Evolutionary conservation across 2,329 filamentous ascomycete species (phyloP).

Genomic region (Aspergillus sp.): DNA sequence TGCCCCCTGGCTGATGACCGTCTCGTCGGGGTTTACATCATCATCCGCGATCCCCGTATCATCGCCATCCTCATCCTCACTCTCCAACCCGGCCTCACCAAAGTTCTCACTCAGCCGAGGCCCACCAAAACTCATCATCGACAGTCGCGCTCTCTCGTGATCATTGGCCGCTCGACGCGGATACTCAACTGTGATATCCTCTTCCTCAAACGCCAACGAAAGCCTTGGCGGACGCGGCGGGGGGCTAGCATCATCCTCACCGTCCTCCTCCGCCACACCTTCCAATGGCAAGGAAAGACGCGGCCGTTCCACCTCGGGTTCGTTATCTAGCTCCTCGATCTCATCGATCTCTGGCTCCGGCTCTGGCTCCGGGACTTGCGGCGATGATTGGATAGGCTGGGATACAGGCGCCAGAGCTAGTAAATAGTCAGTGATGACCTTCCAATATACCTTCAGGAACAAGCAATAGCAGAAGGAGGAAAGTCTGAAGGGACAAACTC

Average conservation of each 20-base stretch:
- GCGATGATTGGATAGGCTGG: slow-evolving; percentile 48
- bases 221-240: slow-evolving; percentile 39
- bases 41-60: slow-evolving; percentile 36
- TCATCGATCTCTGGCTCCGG: slow-evolving; percentile 27
- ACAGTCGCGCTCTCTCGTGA: slow-evolving; percentile 38
- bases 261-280: slow-evolving; percentile 42
- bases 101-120: slow-evolving; percentile 52
- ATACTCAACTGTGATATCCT: slow-evolving; percentile 46
- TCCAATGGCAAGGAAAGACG: slow-evolving; percentile 48
- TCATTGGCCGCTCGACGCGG: slow-evolving; percentile 42
- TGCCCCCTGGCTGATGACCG: slow-evolving; percentile 37
- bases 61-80: slow-evolving; percentile 41
- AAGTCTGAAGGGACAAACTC: slow-evolving; percentile 8
- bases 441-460: not conserved
- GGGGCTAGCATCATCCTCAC: slow-evolving; percentile 36
- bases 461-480: not conserved
- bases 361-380: slow-evolving; percentile 31
- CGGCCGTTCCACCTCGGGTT: slow-evolving; percentile 44
- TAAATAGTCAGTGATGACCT: not conserved
- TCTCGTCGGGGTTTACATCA: slow-evolving; percentile 36
- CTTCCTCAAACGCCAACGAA: slow-evolving; percentile 47
- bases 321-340: slow-evolving; percentile 50
- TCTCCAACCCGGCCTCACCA: slow-evolving; percentile 47
- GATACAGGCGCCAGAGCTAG: slow-evolving; percentile 52
- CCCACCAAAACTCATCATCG: slow-evolving; percentile 45